phyloP scores from a whole-genome alignment of 352 stramenopile species.

The Pythium inflatum region DNA sequence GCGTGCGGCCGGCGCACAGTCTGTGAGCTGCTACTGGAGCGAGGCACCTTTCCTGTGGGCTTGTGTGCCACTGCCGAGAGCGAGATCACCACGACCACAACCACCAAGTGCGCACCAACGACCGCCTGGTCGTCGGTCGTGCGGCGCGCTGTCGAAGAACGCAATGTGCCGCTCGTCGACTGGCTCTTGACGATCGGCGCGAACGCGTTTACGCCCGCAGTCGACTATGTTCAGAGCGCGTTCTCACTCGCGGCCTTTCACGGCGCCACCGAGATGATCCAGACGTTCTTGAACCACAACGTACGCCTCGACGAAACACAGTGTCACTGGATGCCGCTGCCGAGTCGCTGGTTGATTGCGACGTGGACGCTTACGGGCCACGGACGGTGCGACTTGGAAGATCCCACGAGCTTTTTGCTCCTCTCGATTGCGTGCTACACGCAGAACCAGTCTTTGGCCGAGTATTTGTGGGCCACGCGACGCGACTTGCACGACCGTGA shows the following conservation, averaged over 20 bases:
- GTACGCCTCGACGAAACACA: constrained; percentile 2
- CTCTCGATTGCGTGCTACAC: constrained; percentile 16
- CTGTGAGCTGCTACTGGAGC: constrained; percentile 1
- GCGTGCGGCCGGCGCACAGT: background rate
- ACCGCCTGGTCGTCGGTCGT: constrained; percentile 1
- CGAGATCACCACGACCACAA: background rate
- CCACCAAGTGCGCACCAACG: background rate
- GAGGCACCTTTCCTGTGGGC: constrained; percentile 1
- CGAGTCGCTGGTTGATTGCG: background rate
- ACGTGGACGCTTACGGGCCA: background rate
- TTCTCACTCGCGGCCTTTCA: constrained; percentile 8
- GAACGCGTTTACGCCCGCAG: background rate
- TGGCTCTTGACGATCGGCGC: constrained; percentile 16
- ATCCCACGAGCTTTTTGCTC: constrained; percentile 11
- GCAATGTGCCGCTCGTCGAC: constrained; percentile 10
- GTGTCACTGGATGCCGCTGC: background rate
- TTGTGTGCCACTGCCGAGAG: background rate
- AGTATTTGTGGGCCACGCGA: constrained; percentile 5
- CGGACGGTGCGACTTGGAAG: background rate
- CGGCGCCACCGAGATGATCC: constrained; percentile 6
- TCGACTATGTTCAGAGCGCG: background rate
- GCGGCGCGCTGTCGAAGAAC: background rate
- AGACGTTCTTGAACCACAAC: background rate
- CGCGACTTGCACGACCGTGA: constrained; percentile 10
- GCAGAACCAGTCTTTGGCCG: background rate